Evolutionary conservation across 768 basidiomycete genomes (phyloP).

Genomic region (Macrolepiota fuliginosa): DNA sequence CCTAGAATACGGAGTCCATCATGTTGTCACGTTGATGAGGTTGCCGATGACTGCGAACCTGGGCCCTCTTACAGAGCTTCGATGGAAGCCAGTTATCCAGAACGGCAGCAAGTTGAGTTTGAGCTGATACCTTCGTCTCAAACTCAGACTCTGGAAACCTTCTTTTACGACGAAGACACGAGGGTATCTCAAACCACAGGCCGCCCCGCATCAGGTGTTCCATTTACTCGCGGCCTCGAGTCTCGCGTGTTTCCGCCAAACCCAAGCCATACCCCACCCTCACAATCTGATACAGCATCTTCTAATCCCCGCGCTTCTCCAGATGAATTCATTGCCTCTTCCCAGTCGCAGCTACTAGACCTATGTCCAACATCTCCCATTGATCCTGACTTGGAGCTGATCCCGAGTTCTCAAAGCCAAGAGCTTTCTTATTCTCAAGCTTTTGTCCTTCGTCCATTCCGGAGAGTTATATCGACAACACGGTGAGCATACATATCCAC

Average conservation of each 20-base stretch:
- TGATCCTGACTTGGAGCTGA: conserved; percentile 21
- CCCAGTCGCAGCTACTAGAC: conserved; percentile 8
- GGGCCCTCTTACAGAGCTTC: background rate
- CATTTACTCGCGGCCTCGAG: background rate
- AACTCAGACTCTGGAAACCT: conserved; percentile 21
- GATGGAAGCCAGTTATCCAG: background rate
- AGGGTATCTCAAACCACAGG: background rate
- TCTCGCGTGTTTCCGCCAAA: conserved; percentile 17
- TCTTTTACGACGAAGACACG: conserved; percentile 11
- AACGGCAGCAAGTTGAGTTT: background rate
- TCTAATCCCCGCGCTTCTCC: background rate
- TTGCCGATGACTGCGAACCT: background rate
- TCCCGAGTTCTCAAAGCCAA: conserved; percentile 48
- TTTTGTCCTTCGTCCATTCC: background rate
- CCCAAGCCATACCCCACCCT: conserved; percentile 8
- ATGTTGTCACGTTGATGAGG: background rate
- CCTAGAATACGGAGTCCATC: background rate
- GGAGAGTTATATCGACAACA: background rate
- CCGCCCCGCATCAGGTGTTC: background rate
- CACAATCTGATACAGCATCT: background rate
- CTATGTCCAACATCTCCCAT: background rate
- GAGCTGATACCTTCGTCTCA: conserved; percentile 35
- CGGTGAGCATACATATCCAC: background rate
- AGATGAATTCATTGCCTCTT: conserved; percentile 11
- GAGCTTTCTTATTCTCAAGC: conserved; percentile 20